Evolutionary conservation across 257 asterid species (phyloP).

Genomic region (Misopates orontium): DNA sequence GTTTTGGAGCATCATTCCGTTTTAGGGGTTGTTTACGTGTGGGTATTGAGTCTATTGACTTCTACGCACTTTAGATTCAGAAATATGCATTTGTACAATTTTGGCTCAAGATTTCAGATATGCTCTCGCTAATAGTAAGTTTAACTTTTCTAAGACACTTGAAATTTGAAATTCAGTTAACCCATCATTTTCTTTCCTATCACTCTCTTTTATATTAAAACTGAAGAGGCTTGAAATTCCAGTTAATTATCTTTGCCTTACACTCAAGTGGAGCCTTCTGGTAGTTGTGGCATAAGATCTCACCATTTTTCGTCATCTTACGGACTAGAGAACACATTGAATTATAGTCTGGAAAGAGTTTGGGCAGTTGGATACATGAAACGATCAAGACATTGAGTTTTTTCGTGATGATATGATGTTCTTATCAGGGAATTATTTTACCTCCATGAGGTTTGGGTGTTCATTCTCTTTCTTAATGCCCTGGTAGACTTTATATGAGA

Average conservation of each 20-base stretch:
- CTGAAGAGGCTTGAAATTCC: too few relatives aligned
- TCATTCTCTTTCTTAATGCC: not conserved
- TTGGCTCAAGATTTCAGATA: too few relatives aligned
- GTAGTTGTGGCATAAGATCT: constrained; percentile 15
- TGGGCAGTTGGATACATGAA: too few relatives aligned
- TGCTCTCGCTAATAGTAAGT: too few relatives aligned
- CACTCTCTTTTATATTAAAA: constrained; percentile 3
- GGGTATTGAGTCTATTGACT: too few relatives aligned
- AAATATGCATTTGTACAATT: too few relatives aligned
- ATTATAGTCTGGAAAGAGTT: too few relatives aligned
- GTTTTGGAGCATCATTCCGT: constrained; percentile 5
- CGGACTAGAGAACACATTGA: constrained; percentile 96
- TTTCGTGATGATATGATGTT: constrained; percentile 13
- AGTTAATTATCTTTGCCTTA: too few relatives aligned
- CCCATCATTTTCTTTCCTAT: not conserved
- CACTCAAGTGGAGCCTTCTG: not conserved
- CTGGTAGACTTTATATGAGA: constrained; percentile 1
- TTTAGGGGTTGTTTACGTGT: too few relatives aligned
- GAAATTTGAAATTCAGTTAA: not conserved
- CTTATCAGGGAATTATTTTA: constrained; percentile 20
- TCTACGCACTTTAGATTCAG: too few relatives aligned
- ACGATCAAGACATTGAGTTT: constrained; percentile 84
- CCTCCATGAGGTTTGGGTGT: constrained; percentile 12
- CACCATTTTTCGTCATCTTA: constrained; percentile 30
- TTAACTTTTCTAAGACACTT: not conserved